Evolutionary conservation across 1,139 yeast species (phyloP).

Genomic region (Eremothecium cymbalariae): DNA sequence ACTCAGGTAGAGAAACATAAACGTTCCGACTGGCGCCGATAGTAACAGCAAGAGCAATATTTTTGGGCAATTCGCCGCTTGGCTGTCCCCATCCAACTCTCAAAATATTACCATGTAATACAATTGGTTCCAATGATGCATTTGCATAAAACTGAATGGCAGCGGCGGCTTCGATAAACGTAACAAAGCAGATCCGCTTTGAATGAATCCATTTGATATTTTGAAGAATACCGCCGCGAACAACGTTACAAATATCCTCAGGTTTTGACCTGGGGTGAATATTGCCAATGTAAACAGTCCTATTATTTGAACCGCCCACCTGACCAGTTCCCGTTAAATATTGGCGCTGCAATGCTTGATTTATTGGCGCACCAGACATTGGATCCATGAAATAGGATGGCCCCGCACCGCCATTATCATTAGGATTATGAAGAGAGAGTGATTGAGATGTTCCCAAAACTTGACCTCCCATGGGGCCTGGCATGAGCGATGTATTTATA

Average conservation of each 20-base stretch:
- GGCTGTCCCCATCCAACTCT: slow-evolving; percentile 86
- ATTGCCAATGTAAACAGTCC: slow-evolving; percentile 72
- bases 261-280: slow-evolving; percentile 69
- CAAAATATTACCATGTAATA: slow-evolving; percentile 64
- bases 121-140: slow-evolving; percentile 66
- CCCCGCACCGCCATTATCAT: not conserved
- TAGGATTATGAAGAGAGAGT: slow-evolving; percentile 1
- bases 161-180: slow-evolving; percentile 71
- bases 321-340: slow-evolving; percentile 66
- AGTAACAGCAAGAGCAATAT: slow-evolving; percentile 67
- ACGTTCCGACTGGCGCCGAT: slow-evolving; percentile 79
- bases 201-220: slow-evolving; percentile 64
- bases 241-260: slow-evolving; percentile 77
- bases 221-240: slow-evolving; percentile 73
- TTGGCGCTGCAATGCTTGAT: slow-evolving; percentile 46
- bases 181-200: slow-evolving; percentile 73
- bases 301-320: slow-evolving; percentile 66
- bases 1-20: slow-evolving; percentile 56
- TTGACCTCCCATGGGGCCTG: slow-evolving; percentile 4
- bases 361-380: slow-evolving; percentile 25
- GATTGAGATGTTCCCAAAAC: slow-evolving; percentile 3
- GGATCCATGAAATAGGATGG: slow-evolving; percentile 16
- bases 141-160: slow-evolving; percentile 79
- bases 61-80: slow-evolving; percentile 67
- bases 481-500: slow-evolving; percentile 2